These are phyloP conservation scores for Hanseniaspora uvarum DNA, from an alignment of 1,139 yeast genomes.

Conservation along the genomic window DNA sequence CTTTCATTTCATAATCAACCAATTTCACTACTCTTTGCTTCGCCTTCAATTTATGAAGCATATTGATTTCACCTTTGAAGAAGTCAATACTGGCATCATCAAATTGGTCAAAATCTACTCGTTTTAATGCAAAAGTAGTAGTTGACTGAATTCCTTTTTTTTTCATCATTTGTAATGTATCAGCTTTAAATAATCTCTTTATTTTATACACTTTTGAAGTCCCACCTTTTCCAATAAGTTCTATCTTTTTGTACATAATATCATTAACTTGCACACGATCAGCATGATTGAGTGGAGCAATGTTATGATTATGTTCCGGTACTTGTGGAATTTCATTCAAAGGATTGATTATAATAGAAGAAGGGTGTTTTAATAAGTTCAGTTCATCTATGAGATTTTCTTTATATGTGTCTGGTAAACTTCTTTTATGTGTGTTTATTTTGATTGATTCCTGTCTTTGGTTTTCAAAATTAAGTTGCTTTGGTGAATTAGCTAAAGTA, in stretches of 20 bases:
- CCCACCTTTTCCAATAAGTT: conserved; percentile 83
- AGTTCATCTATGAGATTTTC: conserved; percentile 11
- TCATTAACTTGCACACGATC: conserved; percentile 42
- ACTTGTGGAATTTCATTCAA: conserved; percentile 18
- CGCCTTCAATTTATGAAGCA: conserved; percentile 49
- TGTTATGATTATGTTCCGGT: conserved; percentile 9
- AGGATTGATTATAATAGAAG: conserved; percentile 18
- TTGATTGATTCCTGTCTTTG: background rate
- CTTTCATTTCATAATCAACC: conserved; percentile 60
- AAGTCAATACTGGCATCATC: conserved; percentile 65
- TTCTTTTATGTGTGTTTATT: background rate
- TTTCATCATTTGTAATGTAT: conserved; percentile 2
- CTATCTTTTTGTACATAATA: conserved; percentile 60
- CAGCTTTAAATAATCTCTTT: conserved; percentile 29
- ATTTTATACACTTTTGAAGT: conserved; percentile 86
- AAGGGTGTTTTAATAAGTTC: background rate
- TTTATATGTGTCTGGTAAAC: background rate
- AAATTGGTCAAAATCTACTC: conserved; percentile 70
- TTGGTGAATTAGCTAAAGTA: background rate
- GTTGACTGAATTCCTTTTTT: conserved; percentile 34
- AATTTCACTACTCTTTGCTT: conserved; percentile 69
- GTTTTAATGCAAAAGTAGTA: conserved; percentile 66
- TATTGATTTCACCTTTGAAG: conserved; percentile 81
- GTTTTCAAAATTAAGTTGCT: background rate
- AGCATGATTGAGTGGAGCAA: conserved; percentile 19